Evolutionary conservation across 176 grass and related monocot genomes (phyloP), one percentile per base, ranked within the genome.

Genomic region (Cocos nucifera): DNA sequence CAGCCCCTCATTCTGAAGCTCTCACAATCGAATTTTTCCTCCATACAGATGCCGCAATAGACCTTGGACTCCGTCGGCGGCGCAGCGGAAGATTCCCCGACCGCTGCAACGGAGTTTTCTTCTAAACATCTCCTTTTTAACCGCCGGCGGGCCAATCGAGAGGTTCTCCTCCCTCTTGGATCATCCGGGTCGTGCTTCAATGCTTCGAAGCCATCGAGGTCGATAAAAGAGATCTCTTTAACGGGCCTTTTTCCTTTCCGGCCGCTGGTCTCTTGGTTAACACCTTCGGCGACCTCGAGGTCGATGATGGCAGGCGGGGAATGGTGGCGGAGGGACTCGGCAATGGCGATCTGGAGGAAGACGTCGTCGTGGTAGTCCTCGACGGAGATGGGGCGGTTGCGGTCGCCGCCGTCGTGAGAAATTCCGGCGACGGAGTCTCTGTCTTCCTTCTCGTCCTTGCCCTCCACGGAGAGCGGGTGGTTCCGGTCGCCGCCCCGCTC

Each of bases 41-140:
- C 79, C 85, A 86, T 84, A 77, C 86, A 86, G 53, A 89, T 89
- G 22, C 27, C 16, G 57, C 86, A 95, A 67, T 79, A 65, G 23
- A 75, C 23, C 8, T 14, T n/a, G 49, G 4, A 5, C 0, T 17
- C 49, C 8, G 20, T 39, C 25, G 63, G 22, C 15, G 57, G 32
- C 15, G 4, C 19, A 10, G 7, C 21, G 18, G 61, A 63, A 20
- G 61, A 63, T 50, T 50, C 18, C 18, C 61, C 61, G 9, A 22
- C 2, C 18, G 20, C 61, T 44, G 35, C 0, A 44, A 44, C 35
- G 2, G 35, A 12, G 10, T 44, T 14, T 44, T 44, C 32, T 39
- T 39, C 35, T 9, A 44, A 12, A 12, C 35, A 6, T 1, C 35
- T 44, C 35, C 35, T 44, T 44, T 44, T 44, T 44, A 10, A 44